phyloP scores from a whole-genome alignment of 2,329 filamentous ascomycete species.

The Lizonia empirigonia region DNA sequence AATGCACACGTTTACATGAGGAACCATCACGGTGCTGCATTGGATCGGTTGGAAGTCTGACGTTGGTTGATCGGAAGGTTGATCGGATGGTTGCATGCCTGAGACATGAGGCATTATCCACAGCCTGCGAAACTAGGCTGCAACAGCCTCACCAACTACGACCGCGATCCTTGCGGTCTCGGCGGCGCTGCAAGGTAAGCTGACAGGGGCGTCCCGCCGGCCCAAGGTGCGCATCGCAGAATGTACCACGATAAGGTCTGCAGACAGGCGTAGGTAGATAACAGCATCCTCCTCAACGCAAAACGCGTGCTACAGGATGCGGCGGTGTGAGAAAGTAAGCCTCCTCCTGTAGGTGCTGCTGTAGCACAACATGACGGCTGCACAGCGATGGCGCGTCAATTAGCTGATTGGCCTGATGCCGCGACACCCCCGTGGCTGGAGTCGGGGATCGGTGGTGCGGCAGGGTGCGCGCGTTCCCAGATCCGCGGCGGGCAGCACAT shows the following conservation, averaged over 20 bases:
- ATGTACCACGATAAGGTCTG: background rate
- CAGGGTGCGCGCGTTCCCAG: background rate
- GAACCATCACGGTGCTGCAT: background rate
- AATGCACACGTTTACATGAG: constrained; percentile 26
- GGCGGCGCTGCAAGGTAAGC: background rate
- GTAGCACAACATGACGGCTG: background rate
- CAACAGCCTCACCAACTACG: background rate
- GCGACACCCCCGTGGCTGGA: background rate
- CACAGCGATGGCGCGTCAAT: background rate
- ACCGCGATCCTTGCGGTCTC: too few relatives aligned
- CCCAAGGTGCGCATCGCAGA: background rate
- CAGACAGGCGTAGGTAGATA: background rate
- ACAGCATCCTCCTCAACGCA: background rate
- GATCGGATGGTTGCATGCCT: too few relatives aligned
- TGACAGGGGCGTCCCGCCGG: background rate
- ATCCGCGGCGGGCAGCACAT: constrained; percentile 1
- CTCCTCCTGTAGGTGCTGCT: background rate
- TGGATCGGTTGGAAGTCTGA: too few relatives aligned
- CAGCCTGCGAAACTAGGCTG: too few relatives aligned
- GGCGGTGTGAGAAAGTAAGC: constrained; percentile 5
- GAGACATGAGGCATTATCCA: too few relatives aligned
- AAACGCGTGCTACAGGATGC: background rate
- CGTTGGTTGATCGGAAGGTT: too few relatives aligned
- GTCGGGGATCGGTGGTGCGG: constrained; percentile 6
- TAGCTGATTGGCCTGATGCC: background rate